Base-by-base conservation (phyloP, 306 rosid species). In the Urtica urens region DNA sequence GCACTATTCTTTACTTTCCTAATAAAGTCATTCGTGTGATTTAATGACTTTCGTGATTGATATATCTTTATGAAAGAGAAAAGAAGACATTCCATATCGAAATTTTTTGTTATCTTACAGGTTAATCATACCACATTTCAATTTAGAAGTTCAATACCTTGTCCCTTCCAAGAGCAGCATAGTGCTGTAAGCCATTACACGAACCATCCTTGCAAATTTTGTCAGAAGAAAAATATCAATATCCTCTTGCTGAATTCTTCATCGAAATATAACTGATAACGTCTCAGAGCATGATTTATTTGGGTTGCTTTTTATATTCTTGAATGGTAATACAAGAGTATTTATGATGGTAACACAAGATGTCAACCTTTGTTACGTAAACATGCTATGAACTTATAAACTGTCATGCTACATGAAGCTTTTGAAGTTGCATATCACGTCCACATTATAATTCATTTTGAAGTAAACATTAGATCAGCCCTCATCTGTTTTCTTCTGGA, bases 141-240 rank as follows among this genome's bases (percentile, higher is more conserved):
- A n/a, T 57, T 49, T 49, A 60, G 29, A 55, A 56, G 46, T 30
- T 46, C 19, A 30, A 40, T 81, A 90, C 99, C 95, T 71, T 81
- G 79, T 90, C 99, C 79, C 99, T 85, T 29, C 99, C 99, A 47
- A 90, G 92, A 30, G 99, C 95, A 40, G 99, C 99, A 69, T 90
- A 90, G 61, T 90, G 99, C 63, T 90, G 99, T 72, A 90, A 75
- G 65, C 99, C 99, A 79, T 90, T 90, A 72, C 99, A 90, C 4
- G 99, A 90, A 71, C 99, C 99, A 81, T 90, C 99, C 99, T 90
- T 63, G 75, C 52, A 65, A 55, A 43, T 38, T 23, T 30, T 57
- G 20, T 46, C 55, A 56, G 25, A 63, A 63, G 30, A 20, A 39
- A 10, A 9, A 64, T 41, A 56, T 62, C 2, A 57, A 30, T 19